These are phyloP conservation scores for Globisporangium lucens DNA, from an alignment of 352 stramenopile genomes.

Conservation along the genomic window DNA sequence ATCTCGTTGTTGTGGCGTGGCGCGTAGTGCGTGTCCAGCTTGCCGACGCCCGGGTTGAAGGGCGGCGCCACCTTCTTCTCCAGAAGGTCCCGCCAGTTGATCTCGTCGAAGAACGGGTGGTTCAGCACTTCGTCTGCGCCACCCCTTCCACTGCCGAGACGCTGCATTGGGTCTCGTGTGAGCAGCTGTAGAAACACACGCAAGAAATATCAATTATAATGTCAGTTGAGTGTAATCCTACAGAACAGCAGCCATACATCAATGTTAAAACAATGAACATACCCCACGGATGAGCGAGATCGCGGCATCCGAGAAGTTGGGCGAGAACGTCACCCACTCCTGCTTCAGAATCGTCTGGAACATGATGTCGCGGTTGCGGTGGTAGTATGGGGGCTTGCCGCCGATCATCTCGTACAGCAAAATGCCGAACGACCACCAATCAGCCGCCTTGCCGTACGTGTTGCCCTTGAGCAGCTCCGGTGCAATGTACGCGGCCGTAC, in stretches of 20 bases:
- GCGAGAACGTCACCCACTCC: slow-evolving; percentile 94
- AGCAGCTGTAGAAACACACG: slow-evolving; percentile 72
- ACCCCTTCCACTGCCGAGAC: slow-evolving; percentile 91
- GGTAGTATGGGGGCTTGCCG: slow-evolving; percentile 89
- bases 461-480: slow-evolving; percentile 90
- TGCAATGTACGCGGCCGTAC: slow-evolving; percentile 92
- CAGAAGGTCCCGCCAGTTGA: slow-evolving; percentile 88
- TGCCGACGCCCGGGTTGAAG: slow-evolving; percentile 88
- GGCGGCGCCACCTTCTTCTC: slow-evolving; percentile 78
- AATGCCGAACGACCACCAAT: slow-evolving; percentile 95
- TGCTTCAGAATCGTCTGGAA: slow-evolving; percentile 91
- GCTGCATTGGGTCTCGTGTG: slow-evolving; percentile 93
- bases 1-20: slow-evolving; percentile 88
- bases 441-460: slow-evolving; percentile 88
- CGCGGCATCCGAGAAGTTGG: slow-evolving; percentile 88
- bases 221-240: neutral
- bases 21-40: slow-evolving; percentile 85
- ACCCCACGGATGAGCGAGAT: slow-evolving; percentile 92
- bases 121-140: slow-evolving; percentile 89
- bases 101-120: slow-evolving; percentile 91
- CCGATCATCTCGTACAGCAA: slow-evolving; percentile 96
- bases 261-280: slow-evolving; percentile 24
- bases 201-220: neutral
- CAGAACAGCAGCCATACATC: slow-evolving; percentile 1
- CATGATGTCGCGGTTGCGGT: slow-evolving; percentile 91